Evolutionary conservation across 1,139 yeast genomes (phyloP).

Genomic region (Diutina mesorugosa): DNA sequence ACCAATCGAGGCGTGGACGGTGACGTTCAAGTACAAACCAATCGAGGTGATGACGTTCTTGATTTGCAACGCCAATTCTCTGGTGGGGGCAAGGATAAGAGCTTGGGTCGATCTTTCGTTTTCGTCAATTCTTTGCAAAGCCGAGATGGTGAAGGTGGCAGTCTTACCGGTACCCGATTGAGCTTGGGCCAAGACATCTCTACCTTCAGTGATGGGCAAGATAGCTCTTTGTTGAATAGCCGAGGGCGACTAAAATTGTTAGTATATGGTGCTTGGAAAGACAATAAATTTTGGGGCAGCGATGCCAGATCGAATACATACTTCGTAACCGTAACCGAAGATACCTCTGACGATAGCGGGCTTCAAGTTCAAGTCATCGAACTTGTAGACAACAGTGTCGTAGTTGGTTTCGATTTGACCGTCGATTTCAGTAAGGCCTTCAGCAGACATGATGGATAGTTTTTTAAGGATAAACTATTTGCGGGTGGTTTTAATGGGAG

Average conservation of each 20-base stretch:
- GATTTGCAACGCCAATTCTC: slow-evolving; percentile 97
- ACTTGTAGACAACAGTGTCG: slow-evolving; percentile 88
- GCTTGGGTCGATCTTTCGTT: slow-evolving; percentile 77
- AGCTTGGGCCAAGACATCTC: slow-evolving; percentile 97
- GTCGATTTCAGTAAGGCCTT: slow-evolving; percentile 2
- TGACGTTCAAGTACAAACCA: slow-evolving; percentile 86
- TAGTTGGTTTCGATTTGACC: slow-evolving; percentile 70
- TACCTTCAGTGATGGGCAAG: slow-evolving; percentile 89
- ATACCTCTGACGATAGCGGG: slow-evolving; percentile 75
- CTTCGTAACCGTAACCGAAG: slow-evolving; percentile 93
- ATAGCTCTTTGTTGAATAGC: slow-evolving; percentile 99
- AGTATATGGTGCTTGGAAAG: neutral
- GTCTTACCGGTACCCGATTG: slow-evolving; percentile 99
- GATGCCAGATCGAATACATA: neutral
- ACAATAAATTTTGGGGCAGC: neutral
- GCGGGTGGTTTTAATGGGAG: neutral
- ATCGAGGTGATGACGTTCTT: slow-evolving; percentile 91
- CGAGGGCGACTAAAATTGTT: slow-evolving; percentile 47
- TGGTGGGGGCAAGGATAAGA: slow-evolving; percentile 93
- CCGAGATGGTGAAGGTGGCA: slow-evolving; percentile 96
- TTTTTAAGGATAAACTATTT: neutral
- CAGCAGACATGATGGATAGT: slow-evolving; percentile 2
- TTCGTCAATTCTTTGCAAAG: slow-evolving; percentile 85
- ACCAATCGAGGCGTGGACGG: slow-evolving; percentile 98
- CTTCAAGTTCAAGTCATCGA: slow-evolving; percentile 79